Base-by-base conservation (phyloP, 345 rosid species). In the Raphanus raphanistrum region DNA sequence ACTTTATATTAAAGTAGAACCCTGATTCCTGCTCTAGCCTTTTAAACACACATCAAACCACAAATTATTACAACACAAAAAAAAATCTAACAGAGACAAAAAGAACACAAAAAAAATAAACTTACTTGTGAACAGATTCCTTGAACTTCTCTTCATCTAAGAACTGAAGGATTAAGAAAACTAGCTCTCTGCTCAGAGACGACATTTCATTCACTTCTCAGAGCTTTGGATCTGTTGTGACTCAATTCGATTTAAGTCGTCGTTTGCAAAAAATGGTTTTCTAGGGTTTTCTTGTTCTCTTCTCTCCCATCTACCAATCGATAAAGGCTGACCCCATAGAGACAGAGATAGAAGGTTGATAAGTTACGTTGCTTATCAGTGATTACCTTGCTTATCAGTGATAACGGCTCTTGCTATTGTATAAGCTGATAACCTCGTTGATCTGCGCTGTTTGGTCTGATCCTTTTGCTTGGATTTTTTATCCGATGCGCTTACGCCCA, bases 21-120 rank as follows among this genome's bases (percentile, higher is more conserved):
- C 97, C 92, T 6, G 98, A 93, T 83, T 93, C 98, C 63, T 93
- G 92, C 85, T 93, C 98, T 71, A 88, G 71, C 86, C 97, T 88
- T 48, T 48, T 9, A 32, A 1, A 45, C 15, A 45, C 52, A 71
- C 68, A 80, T 33, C 38, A 31, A 48, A 13, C 11, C 62, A n/a
- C 26, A 74, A 52, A 38, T 28, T 28, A 52, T 52, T 48, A 48
- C 27, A 28, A 43, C n/a, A 45, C 48, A 50, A 67, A 45, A 68
- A 28, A 28, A 28, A 28, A 32, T 28, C 8, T 25, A 25, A 27
- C 50, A 15, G 32, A 59, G 15, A 9, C 15, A 28, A 25, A 21
- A 33, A 15, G 52, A 3, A 54, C 10, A 16, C 9, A 21, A 55
- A 38, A 57, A 13, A 31, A 21, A 55, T 28, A 57, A 13, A 31